These are phyloP conservation scores for Kodamaea kaohsiungensis DNA, from an alignment of 805 yeast genomes.

Conservation along the genomic window DNA sequence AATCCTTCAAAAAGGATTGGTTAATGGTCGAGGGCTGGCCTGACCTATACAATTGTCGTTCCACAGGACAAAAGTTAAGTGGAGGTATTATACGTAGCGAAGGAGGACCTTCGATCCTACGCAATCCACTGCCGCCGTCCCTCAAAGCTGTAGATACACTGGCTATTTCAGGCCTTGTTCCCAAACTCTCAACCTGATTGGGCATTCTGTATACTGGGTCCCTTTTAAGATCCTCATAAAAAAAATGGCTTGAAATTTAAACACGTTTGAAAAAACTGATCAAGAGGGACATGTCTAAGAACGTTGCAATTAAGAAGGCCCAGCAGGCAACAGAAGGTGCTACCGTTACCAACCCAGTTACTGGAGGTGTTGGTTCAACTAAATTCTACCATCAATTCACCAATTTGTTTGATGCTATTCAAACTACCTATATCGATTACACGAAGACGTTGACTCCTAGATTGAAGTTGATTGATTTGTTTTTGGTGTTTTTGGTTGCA, in stretches of 20 bases:
- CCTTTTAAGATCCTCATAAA: neutral
- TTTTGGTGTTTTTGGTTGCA: constrained; percentile 69
- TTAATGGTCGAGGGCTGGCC: constrained; percentile 96
- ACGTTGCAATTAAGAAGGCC: constrained; percentile 30
- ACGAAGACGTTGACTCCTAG: constrained; percentile 41
- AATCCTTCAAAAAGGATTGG: constrained; percentile 76
- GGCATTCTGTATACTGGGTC: neutral
- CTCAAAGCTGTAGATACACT: neutral
- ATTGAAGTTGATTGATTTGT: constrained; percentile 71
- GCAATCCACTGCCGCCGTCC: neutral
- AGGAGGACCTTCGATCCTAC: constrained; percentile 51
- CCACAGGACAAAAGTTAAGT: constrained; percentile 92
- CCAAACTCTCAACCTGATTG: neutral
- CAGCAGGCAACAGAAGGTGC: constrained; percentile 16
- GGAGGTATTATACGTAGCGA: constrained; percentile 83
- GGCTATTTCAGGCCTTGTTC: neutral
- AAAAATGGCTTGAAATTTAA: neutral
- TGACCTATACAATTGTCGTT: constrained; percentile 77
- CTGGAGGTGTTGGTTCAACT: neutral
- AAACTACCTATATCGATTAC: constrained; percentile 38
- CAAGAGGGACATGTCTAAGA: constrained; percentile 36
- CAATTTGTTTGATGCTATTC: constrained; percentile 32
- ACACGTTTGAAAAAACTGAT: constrained; percentile 7
- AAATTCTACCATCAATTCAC: constrained; percentile 16
- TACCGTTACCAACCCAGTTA: neutral